Conservation (phyloP, 176 grass and related monocot species). For the Hordeum vulgare region MorexV3_pseudomolecules_assembly NC_058518.1:487138461-487138960, state of each 20-base stretch:
- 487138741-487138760: constrained; percentile 76
- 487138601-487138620: constrained; percentile 17
- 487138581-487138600: constrained; percentile 10
- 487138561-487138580: constrained; percentile 14
- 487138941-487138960: not conserved
- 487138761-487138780: constrained; percentile 55
- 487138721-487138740: constrained; percentile 56
- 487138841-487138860: not conserved
- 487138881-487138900: not conserved
- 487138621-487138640: too few species aligned
- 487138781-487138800: constrained; percentile 40
- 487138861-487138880: not conserved
- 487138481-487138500: constrained; percentile 60
- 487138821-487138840: constrained; percentile 21
- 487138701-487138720: constrained; percentile 82
- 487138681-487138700: constrained; percentile 28
- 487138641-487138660: too few species aligned
- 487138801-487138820: constrained; percentile 62
- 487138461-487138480: constrained; percentile 50
- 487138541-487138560: constrained; percentile 49
- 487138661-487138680: too few species aligned
- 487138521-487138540: constrained; percentile 65
- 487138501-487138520: constrained; percentile 67
- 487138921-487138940: not conserved
- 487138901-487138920: not conserved